A percentile compares a stretch with the other conserved stretches of the same genome.
Conservation (phyloP, 768 basidiomycete species). For the Leccinellum luteum region DNA sequence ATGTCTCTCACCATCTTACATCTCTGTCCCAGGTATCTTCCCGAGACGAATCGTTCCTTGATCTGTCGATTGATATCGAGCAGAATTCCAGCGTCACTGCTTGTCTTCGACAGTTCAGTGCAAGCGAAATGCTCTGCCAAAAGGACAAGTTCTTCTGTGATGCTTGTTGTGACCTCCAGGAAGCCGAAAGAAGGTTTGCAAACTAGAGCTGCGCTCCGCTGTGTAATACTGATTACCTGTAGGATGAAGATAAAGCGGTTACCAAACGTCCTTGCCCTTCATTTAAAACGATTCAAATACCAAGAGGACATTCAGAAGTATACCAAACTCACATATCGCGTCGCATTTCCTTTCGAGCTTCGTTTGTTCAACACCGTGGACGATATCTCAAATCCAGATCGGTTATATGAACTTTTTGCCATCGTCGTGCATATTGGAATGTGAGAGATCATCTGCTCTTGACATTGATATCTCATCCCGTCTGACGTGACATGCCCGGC, state of each 20-base stretch:
- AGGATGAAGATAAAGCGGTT: constrained; percentile 99
- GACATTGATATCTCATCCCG: background rate
- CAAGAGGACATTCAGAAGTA: constrained; percentile 89
- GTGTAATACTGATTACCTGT: constrained; percentile 11
- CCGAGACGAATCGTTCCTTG: constrained; percentile 94
- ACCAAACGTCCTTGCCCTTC: constrained; percentile 92
- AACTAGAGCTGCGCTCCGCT: background rate
- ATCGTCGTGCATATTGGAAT: constrained; percentile 99
- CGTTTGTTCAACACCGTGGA: constrained; percentile 97
- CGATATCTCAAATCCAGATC: constrained; percentile 86
- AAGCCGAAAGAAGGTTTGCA: constrained; percentile 90
- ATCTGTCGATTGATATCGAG: constrained; percentile 99
- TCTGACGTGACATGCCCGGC: constrained; percentile 15
- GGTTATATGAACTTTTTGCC: constrained; percentile 91
- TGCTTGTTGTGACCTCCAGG: constrained; percentile 92
- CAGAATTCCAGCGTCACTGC: constrained; percentile 96
- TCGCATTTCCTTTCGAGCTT: constrained; percentile 93
- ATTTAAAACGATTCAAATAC: constrained; percentile 98
- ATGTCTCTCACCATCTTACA: constrained; percentile 11
- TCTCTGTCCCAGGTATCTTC: constrained; percentile 64
- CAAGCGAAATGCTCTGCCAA: constrained; percentile 97
- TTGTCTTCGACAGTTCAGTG: constrained; percentile 94
- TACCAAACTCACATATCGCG: constrained; percentile 94
- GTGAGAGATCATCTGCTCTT: constrained; percentile 50
- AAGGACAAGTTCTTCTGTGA: constrained; percentile 99